Evolutionary conservation across 1,284 basidiomycete species (phyloP), one percentile per base, ranked within the genome.

Genomic region (Marasmius oreades): DNA sequence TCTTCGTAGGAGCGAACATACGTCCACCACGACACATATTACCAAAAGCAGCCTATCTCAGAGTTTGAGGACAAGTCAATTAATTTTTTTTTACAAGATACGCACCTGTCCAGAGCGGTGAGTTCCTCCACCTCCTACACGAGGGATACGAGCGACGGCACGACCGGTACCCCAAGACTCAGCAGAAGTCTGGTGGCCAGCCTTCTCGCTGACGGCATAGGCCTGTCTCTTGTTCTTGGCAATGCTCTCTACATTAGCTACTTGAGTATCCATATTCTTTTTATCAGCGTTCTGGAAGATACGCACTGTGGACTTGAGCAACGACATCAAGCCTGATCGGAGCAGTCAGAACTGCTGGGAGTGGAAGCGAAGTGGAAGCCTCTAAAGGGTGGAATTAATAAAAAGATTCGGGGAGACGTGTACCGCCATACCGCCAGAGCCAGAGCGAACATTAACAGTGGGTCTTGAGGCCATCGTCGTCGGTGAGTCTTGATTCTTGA

Each of bases 161-260:
- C 97, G 95, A 90, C 96, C 96, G 67, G 96, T 99, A 81, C 96
- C 96, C 96, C 96, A 99, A 53, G 97, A 99, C 77, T 96, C 94
- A 64, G 96, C 96, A 63, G 90, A 93, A 69, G 97, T 99, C 79
- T 99, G 96, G 82, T 98, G 94, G 70, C 97, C 97, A 64, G 97
- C 97, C 79, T 98, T 97, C 79, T 91, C 90, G 74, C 89, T 92
- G 70, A 99, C 97, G 69, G 95, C 82, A 80, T 99, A 98, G 51
- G 96, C 88, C 81, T 99, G 96, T 67, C 95, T 88, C 80, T 88
- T 93, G 89, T 98, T 98, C 88, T 98, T 98, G 65, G 94, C 93
- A 69, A 98, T 88, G 80, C 93, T 95, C 87, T 97, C 93, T 96
- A 73, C 46, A 56, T n/a, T n/a, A 16, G 1, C 63, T 42, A 23